A percentile compares a stretch with the other conserved stretches of the same genome.
These are phyloP conservation scores for Podospora comata DNA, from an alignment of 495 filamentous ascomycete genomes.

Conservation along the genomic window DNA sequence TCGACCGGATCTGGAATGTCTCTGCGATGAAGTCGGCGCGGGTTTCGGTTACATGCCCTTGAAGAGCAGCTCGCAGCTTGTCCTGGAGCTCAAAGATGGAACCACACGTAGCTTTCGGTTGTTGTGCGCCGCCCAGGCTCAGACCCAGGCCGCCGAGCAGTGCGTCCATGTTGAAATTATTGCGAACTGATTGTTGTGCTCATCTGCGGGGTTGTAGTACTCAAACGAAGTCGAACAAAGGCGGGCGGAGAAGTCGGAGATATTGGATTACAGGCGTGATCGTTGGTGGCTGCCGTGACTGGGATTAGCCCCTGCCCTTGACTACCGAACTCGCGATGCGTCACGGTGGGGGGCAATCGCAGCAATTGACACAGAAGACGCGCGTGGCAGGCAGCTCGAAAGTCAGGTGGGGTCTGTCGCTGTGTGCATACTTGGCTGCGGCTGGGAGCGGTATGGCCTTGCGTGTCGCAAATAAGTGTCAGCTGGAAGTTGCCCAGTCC, in stretches of 20 bases:
- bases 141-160: constrained; percentile 24
- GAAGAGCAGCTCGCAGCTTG: constrained; percentile 36
- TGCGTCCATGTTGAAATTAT: constrained; percentile 34
- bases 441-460: not conserved
- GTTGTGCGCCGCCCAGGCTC: constrained; percentile 24
- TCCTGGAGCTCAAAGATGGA: constrained; percentile 42
- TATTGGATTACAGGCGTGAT: not conserved
- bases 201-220: not conserved
- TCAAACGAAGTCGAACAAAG: not conserved
- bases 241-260: not conserved
- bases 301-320: not conserved
- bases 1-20: constrained; percentile 39
- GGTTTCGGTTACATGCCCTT: constrained; percentile 35
- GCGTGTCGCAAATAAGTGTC: not conserved
- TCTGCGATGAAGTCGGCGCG: constrained; percentile 41
- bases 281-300: not conserved
- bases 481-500: not conserved
- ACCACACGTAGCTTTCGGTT: constrained; percentile 33
- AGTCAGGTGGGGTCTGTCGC: not conserved
- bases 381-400: not conserved
- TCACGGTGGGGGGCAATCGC: not conserved
- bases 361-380: not conserved
- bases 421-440: not conserved
- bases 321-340: not conserved
- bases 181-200: not conserved